phyloP scores from a whole-genome alignment of 2,329 filamentous ascomycete genomes.

The Clarireedia paspali region DNA sequence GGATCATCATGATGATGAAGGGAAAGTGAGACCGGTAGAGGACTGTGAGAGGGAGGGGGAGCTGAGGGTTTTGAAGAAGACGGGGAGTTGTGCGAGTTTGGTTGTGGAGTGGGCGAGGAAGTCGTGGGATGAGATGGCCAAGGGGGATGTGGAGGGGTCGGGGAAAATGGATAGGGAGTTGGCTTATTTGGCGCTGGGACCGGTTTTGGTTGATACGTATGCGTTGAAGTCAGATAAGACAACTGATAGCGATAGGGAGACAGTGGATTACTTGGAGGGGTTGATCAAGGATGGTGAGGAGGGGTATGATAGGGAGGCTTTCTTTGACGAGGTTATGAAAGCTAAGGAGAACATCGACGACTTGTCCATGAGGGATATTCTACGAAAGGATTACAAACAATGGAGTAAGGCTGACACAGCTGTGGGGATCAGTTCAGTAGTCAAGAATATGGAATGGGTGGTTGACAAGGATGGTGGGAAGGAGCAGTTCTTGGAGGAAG shows the following conservation, averaged over 20 bases:
- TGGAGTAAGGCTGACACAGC: slow-evolving; percentile 51
- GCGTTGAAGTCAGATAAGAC: slow-evolving; percentile 60
- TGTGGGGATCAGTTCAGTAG: slow-evolving; percentile 61
- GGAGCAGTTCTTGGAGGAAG: slow-evolving; percentile 38
- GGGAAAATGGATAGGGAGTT: slow-evolving; percentile 44
- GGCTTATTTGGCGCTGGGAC: slow-evolving; percentile 59
- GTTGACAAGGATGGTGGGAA: slow-evolving; percentile 42
- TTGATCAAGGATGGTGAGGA: slow-evolving; percentile 24
- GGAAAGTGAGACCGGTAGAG: slow-evolving; percentile 38
- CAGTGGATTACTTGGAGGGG: slow-evolving; percentile 51
- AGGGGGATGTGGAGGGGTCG: slow-evolving; percentile 27
- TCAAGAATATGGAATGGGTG: slow-evolving; percentile 56
- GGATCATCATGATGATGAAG: slow-evolving; percentile 75
- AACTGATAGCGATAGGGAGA: slow-evolving; percentile 50
- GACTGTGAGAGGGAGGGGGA: slow-evolving; percentile 36
- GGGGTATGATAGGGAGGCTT: slow-evolving; percentile 44
- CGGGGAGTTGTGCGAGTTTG: slow-evolving; percentile 67
- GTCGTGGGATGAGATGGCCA: slow-evolving; percentile 49
- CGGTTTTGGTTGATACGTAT: slow-evolving; percentile 66
- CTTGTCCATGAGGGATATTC: slow-evolving; percentile 56
- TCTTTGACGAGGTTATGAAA: slow-evolving; percentile 50
- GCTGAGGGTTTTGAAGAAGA: slow-evolving; percentile 55
- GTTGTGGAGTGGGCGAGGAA: slow-evolving; percentile 52
- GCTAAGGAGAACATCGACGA: slow-evolving; percentile 62
- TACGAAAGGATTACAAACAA: slow-evolving; percentile 80